Base-by-base conservation (phyloP, 1,284 basidiomycete species). In the Tilletia horrida region DNA sequence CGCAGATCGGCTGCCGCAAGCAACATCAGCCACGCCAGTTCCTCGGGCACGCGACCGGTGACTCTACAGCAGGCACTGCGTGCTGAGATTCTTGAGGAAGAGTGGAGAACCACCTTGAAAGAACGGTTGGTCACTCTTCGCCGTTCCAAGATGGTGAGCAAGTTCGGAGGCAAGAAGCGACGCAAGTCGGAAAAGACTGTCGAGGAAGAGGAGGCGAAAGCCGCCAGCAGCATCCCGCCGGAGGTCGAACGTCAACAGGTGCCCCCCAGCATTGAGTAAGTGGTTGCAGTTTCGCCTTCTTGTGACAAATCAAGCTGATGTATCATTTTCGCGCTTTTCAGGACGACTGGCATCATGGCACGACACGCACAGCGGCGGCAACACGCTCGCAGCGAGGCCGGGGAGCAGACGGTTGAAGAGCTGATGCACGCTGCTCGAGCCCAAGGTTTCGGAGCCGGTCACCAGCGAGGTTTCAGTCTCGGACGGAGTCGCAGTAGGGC, bases 81-180 rank as follows among this genome's bases (percentile, higher is more conserved):
- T 18, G 76, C 76, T 3, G 76, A 78, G 47, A 74, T 76, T 16
- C 57, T 78, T 6, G 76, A 78, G 31, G 76, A 78, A 62, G 76
- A 78, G 62, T 59, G 73, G 16, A 52, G 74, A 13, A 29, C 71
- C 8, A 65, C 71, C 43, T 66, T 76, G 40, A 69, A 67, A 43
- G 72, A 76, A 62, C 59, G 62, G 43, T 66, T 76, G 23, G 35
- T 35, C 14, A 59, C 55, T 4, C 31, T 59, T 18, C 27, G 35
- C 11, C 55, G 55, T 16, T 59, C 55, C 4, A 59, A 59, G 55
- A 59, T 59, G 55, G 55, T 59, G 11, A 59, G 55, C 55, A 59
- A 59, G 29, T 29, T 59, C 16, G 55, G 55, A 3, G 27, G 25
- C 1, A 59, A 55, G 42, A 47, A 47, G 21, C 43, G 43, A 35